Percentiles rank a stretch among this genome's conserved stretches.
phyloP scores from a whole-genome alignment of 1,139 yeast species.

The Suhomyces wounanorum region DNA sequence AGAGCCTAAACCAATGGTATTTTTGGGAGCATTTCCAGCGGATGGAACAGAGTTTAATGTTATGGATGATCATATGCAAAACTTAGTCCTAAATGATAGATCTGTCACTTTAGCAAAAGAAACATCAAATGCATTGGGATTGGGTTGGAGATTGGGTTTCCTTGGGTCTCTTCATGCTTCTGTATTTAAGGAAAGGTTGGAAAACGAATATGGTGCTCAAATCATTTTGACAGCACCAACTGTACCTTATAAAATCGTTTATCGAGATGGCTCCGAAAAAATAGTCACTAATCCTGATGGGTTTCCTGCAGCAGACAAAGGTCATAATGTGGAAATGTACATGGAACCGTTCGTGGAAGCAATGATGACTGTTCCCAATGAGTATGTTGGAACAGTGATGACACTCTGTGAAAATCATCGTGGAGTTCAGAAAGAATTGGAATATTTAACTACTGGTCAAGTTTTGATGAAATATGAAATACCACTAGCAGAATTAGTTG shows the following conservation, averaged over 20 bases:
- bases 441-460: constrained; percentile 79
- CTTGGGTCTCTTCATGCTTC: constrained; percentile 94
- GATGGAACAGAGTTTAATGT: constrained; percentile 89
- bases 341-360: constrained; percentile 93
- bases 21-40: constrained; percentile 97
- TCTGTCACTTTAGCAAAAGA: constrained; percentile 88
- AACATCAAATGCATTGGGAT: constrained; percentile 91
- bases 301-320: constrained; percentile 64
- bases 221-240: constrained; percentile 94
- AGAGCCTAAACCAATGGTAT: constrained; percentile 97
- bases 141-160: constrained; percentile 97
- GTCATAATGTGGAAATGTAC: constrained; percentile 53
- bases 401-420: constrained; percentile 81
- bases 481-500: constrained; percentile 88
- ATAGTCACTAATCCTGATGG: constrained; percentile 88
- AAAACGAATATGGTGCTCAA: constrained; percentile 91
- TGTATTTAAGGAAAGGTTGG: constrained; percentile 87
- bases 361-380: constrained; percentile 87
- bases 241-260: constrained; percentile 81
- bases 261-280: constrained; percentile 61
- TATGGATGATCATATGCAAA: constrained; percentile 87
- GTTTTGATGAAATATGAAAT: constrained; percentile 75
- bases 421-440: constrained; percentile 79
- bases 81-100: constrained; percentile 86
- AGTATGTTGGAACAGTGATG: constrained; percentile 84